phyloP scores from a whole-genome alignment of 371 early-diverging fungal genomes.

The Lichtheimia hyalospora region DNA sequence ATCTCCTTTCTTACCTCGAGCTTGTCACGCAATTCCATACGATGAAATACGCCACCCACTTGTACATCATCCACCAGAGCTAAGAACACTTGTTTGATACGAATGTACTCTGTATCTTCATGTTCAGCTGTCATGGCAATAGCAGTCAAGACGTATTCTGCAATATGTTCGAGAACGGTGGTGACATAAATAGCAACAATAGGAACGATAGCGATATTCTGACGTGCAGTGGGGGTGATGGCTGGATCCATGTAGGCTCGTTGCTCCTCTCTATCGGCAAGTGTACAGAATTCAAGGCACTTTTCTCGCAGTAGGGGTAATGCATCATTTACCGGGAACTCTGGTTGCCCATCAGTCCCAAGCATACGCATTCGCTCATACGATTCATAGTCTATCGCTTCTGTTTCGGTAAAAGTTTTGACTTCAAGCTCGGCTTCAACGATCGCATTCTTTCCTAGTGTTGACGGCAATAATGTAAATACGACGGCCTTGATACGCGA shows the following conservation, averaged over 20 bases:
- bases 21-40: slow-evolving; percentile 53
- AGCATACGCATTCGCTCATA: slow-evolving; percentile 46
- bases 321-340: slow-evolving; percentile 16
- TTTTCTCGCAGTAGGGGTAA: slow-evolving; percentile 46
- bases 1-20: slow-evolving; percentile 45
- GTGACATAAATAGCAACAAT: slow-evolving; percentile 69
- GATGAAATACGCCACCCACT: slow-evolving; percentile 50
- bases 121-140: slow-evolving; percentile 63
- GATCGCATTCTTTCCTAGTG: slow-evolving; percentile 64
- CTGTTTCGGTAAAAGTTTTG: slow-evolving; percentile 61
- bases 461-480: slow-evolving; percentile 51
- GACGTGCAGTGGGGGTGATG: background rate
- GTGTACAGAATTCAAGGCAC: slow-evolving; percentile 59
- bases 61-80: slow-evolving; percentile 60
- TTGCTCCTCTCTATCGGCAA: slow-evolving; percentile 51
- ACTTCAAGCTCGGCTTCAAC: slow-evolving; percentile 67
- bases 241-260: background rate
- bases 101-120: slow-evolving; percentile 60
- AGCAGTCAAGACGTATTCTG: slow-evolving; percentile 57
- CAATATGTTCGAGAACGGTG: slow-evolving; percentile 64
- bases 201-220: slow-evolving; percentile 49
- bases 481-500: slow-evolving; percentile 55
- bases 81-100: slow-evolving; percentile 59
- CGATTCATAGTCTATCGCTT: slow-evolving; percentile 43
- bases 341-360: slow-evolving; percentile 16